Evolutionary conservation across 306 rosid species (phyloP), one percentile per base, ranked within the genome.

Genomic region (Vicia sativa): DNA sequence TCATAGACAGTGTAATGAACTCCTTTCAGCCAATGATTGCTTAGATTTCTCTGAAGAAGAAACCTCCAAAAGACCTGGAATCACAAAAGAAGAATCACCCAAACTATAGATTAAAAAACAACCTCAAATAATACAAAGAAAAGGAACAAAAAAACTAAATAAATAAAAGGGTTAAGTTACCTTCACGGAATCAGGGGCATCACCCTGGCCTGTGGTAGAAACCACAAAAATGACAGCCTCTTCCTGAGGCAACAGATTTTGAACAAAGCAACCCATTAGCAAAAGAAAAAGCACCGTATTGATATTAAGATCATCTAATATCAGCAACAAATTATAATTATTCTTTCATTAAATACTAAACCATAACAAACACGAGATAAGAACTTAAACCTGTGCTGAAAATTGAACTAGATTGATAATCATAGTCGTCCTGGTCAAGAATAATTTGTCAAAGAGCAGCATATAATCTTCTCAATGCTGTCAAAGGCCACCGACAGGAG

Each of bases 151-250:
- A 41, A 4, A 23, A 23, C 11, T n/a, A 50, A 4, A 18, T 50
- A 18, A 50, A 44, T 13, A 50, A 19, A 50, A 19, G 29, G 28
- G 57, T 9, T 50, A 48, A 55, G 61, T 5, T 55, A 90, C 96
- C 96, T 85, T 90, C 93, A 92, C 86, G 72, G 98, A 65, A 83
- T 88, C 90, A 29, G 97, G 97, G 59, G 96, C 38, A 68, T 93
- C 97, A 8, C 98, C 98, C 81, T 93, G 98, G 71, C 98, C 97
- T 2, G 98, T 90, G 54, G 98, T 93, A 50, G 97, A 93, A 78
- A 90, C 97, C 65, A 93, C 91, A 77, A 93, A 90, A 82, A 88
- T 70, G 54, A 86, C 83, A 74, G 89, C 85, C 26, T 67, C 82
- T 73, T 90, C 97, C 4, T 67, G 70, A 18, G 88, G 82, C 65